Evolutionary conservation across 495 filamentous ascomycete species (phyloP).

Genomic region (Daldinia childiae): DNA sequence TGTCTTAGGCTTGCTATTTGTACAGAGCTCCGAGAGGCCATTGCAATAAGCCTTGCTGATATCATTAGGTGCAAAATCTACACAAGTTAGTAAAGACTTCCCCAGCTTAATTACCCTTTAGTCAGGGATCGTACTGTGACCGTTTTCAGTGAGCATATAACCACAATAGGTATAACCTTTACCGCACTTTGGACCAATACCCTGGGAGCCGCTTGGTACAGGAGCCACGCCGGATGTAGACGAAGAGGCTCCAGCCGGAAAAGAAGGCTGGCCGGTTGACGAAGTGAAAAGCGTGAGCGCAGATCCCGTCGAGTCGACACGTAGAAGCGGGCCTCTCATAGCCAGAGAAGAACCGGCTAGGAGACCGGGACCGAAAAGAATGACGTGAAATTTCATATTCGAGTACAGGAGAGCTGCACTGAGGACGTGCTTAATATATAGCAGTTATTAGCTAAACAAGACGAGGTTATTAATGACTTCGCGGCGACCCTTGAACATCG

Average conservation of each 20-base stretch:
- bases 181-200: conserved; percentile 48
- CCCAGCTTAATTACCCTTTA: background rate
- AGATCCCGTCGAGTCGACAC: conserved; percentile 13
- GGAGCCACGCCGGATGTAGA: conserved; percentile 3
- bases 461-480: background rate
- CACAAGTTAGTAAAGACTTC: background rate
- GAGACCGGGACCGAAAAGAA: conserved; percentile 22
- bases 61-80: conserved; percentile 52
- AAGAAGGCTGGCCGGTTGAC: conserved; percentile 4
- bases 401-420: background rate
- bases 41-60: conserved; percentile 55
- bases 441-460: background rate
- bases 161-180: conserved; percentile 58
- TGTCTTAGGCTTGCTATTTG: conserved; percentile 50
- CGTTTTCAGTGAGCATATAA: conserved; percentile 52
- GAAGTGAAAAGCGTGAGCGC: background rate
- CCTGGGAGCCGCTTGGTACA: conserved; percentile 19
- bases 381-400: conserved; percentile 15
- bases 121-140: conserved; percentile 46
- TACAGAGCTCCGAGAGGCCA: conserved; percentile 49
- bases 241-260: background rate
- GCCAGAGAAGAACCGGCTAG: conserved; percentile 29
- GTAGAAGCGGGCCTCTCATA: conserved; percentile 16
- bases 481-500: background rate
- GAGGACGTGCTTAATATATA: background rate